A percentile compares a stretch with the other conserved stretches of the same genome.
Evolutionary conservation across 1,284 basidiomycete genomes (phyloP).

Genomic region (Leccinum fuscescens): DNA sequence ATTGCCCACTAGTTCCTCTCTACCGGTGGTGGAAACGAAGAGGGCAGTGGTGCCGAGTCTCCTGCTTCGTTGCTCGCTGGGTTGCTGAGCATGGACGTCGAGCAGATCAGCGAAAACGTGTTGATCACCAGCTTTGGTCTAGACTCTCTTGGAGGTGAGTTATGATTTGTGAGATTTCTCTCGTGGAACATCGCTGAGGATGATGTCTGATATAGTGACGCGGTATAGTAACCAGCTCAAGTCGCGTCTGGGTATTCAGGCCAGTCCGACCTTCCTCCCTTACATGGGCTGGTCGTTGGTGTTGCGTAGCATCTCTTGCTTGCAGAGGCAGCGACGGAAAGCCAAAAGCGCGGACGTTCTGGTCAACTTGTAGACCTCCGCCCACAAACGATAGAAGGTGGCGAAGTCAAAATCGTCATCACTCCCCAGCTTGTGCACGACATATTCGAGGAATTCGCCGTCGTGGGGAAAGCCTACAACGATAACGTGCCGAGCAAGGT

Average conservation of each 20-base stretch:
- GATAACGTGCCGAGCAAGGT: background rate
- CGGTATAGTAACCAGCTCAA: slow-evolving; percentile 32
- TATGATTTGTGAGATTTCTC: background rate
- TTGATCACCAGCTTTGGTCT: slow-evolving; percentile 33
- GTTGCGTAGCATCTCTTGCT: background rate
- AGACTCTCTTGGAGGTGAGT: slow-evolving; percentile 31
- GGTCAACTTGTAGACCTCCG: slow-evolving; percentile 89
- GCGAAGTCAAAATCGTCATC: slow-evolving; percentile 52
- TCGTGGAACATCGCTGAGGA: background rate
- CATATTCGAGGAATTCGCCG: background rate
- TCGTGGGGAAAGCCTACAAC: background rate
- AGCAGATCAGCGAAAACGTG: slow-evolving; percentile 29
- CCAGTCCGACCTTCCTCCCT: slow-evolving; percentile 38
- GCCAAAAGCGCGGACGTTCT: slow-evolving; percentile 78
- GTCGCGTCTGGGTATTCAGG: slow-evolving; percentile 26
- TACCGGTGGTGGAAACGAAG: slow-evolving; percentile 9
- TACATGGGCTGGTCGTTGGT: background rate
- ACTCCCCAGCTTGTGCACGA: background rate
- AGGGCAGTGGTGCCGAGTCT: slow-evolving; percentile 15
- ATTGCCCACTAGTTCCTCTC: slow-evolving; percentile 24
- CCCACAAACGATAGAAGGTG: slow-evolving; percentile 74
- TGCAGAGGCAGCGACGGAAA: slow-evolving; percentile 49
- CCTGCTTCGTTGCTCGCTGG: slow-evolving; percentile 28
- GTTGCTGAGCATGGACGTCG: slow-evolving; percentile 25
- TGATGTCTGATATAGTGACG: slow-evolving; percentile 7